These are phyloP conservation scores for Backusella morwellensis DNA, from an alignment of 192 early-diverging fungal genomes.

Conservation along the genomic window DNA sequence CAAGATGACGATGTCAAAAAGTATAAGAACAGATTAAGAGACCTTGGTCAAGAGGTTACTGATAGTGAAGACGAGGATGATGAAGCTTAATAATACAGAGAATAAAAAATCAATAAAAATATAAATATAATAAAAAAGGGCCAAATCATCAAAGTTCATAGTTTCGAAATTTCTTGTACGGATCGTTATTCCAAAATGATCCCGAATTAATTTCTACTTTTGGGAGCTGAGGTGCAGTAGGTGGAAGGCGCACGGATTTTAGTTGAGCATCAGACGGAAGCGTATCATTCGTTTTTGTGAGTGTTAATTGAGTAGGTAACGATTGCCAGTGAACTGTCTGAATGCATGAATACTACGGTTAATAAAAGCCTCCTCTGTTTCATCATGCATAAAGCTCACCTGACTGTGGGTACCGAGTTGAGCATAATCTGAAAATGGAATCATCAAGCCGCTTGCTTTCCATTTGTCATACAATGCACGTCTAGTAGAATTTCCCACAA, in stretches of 20 bases:
- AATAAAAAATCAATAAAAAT: not conserved
- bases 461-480: constrained; percentile 33
- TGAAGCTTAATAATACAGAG: constrained; percentile 24
- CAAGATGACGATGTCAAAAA: constrained; percentile 37
- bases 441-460: constrained; percentile 14
- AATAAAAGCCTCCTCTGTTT: not conserved
- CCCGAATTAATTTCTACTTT: not conserved
- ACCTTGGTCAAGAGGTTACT: constrained; percentile 32
- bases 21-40: constrained; percentile 30
- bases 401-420: constrained; percentile 27
- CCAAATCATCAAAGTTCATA: constrained; percentile 11
- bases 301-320: constrained; percentile 17
- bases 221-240: constrained; percentile 4
- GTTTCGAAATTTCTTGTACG: constrained; percentile 26
- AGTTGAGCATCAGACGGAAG: not conserved
- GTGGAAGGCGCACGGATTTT: constrained; percentile 9
- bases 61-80: constrained; percentile 40
- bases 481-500: constrained; percentile 18
- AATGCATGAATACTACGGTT: not conserved
- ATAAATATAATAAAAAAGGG: not conserved
- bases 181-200: constrained; percentile 16
- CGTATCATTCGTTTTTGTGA: not conserved
- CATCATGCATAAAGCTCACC: constrained; percentile 7
- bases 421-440: constrained; percentile 28
- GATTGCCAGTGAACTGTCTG: constrained; percentile 36